These are phyloP conservation scores for Yamadazyma endophytica DNA, from an alignment of 805 yeast genomes.

Conservation along the genomic window DNA sequence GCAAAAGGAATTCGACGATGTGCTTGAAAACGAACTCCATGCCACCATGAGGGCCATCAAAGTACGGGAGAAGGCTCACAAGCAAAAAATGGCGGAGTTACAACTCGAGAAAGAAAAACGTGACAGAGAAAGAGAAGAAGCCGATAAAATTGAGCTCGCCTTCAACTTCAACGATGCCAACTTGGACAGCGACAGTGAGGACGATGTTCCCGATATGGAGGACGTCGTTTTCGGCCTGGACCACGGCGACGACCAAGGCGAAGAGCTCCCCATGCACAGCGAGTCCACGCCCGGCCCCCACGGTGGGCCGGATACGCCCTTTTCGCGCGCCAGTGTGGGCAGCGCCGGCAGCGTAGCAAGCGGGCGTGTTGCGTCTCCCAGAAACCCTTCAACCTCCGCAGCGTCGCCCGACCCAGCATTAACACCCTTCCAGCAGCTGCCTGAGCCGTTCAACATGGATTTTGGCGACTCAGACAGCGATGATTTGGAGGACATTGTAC, in stretches of 20 bases:
- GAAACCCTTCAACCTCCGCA: too few species aligned
- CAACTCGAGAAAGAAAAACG: slow-evolving; percentile 6
- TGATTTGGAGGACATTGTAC: too few species aligned
- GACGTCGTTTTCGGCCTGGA: slow-evolving; percentile 8
- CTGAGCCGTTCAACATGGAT: too few species aligned
- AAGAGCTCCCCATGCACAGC: not conserved
- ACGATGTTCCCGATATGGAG: slow-evolving; percentile 4
- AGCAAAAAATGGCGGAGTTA: slow-evolving; percentile 8
- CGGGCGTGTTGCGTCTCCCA: too few species aligned
- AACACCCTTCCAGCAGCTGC: too few species aligned
- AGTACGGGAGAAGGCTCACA: slow-evolving; percentile 15
- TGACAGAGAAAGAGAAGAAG: slow-evolving; percentile 6
- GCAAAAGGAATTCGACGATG: slow-evolving; percentile 15
- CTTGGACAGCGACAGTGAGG: slow-evolving; percentile 12
- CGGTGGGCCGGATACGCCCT: too few species aligned
- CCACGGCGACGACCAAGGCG: not conserved
- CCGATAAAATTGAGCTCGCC: slow-evolving; percentile 13
- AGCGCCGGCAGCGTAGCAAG: too few species aligned
- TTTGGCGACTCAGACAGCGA: too few species aligned
- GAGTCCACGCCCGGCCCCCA: too few species aligned
- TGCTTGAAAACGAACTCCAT: slow-evolving; percentile 26
- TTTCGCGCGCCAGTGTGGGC: too few species aligned
- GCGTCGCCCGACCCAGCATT: too few species aligned
- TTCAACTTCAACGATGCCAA: slow-evolving; percentile 8
- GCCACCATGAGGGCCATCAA: slow-evolving; percentile 30